phyloP scores from a whole-genome alignment of 2,329 filamentous ascomycete species.

The Fusarium chlamydosporum region DNA sequence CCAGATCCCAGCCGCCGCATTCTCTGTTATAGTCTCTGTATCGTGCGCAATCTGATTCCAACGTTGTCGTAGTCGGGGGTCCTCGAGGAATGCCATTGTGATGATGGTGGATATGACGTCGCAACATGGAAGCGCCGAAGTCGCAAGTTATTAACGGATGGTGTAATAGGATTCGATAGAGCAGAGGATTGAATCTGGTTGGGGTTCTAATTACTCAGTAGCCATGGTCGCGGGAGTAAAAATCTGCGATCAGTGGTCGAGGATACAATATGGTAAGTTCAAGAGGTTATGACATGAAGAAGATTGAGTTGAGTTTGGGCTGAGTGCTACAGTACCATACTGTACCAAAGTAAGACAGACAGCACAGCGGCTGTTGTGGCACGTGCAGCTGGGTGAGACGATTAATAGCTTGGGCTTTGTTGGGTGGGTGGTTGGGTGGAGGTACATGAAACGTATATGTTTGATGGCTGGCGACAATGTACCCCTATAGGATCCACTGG shows the following conservation, averaged over 20 bases:
- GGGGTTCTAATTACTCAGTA: conserved; percentile 18
- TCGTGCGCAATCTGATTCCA: conserved; percentile 95
- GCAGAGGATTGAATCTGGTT: neutral
- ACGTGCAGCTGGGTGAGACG: conserved; percentile 49
- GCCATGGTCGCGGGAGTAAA: conserved; percentile 38
- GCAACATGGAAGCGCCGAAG: conserved; percentile 41
- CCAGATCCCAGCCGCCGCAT: conserved; percentile 92
- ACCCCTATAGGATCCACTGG: conserved; percentile 36
- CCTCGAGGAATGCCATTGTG: conserved; percentile 75
- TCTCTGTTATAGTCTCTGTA: conserved; percentile 89
- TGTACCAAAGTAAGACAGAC: conserved; percentile 20
- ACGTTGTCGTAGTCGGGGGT: conserved; percentile 91
- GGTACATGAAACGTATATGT: conserved; percentile 38
- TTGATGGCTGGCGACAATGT: conserved; percentile 25
- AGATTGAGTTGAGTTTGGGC: conserved; percentile 32
- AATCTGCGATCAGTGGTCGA: conserved; percentile 29
- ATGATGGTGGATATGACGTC: conserved; percentile 50
- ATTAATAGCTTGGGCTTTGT: conserved; percentile 40
- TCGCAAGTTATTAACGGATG: conserved; percentile 10
- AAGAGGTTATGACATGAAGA: conserved; percentile 29
- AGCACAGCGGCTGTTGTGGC: conserved; percentile 41
- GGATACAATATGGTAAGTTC: conserved; percentile 32
- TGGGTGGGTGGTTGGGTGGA: conserved; percentile 48
- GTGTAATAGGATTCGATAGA: conserved; percentile 5
- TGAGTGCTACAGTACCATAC: conserved; percentile 31